A percentile compares a stretch with the other conserved stretches of the same genome.
These are phyloP conservation scores for Tulasnella calospora DNA, from an alignment of 768 basidiomycete genomes.

Conservation along the genomic window DNA sequence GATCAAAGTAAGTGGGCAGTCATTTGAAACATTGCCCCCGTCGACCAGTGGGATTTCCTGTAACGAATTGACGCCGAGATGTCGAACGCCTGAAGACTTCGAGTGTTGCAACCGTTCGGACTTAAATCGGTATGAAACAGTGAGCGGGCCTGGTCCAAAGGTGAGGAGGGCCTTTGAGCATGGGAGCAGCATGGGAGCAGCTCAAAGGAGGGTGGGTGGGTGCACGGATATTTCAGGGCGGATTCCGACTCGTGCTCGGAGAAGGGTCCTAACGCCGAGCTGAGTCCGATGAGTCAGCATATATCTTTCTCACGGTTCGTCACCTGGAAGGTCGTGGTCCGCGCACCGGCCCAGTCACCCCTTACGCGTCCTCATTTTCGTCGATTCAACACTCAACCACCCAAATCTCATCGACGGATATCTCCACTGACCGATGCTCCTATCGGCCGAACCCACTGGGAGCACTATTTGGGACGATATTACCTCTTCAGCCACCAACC, in stretches of 20 bases:
- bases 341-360: slow-evolving; percentile 6
- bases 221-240: background rate
- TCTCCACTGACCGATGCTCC: background rate
- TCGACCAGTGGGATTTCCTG: background rate
- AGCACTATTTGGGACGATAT: background rate
- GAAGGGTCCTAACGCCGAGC: background rate
- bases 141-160: background rate
- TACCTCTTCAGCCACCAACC: background rate
- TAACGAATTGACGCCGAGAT: background rate
- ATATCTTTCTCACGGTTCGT: background rate
- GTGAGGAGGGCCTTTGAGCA: background rate
- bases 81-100: background rate
- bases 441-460: slow-evolving; percentile 1
- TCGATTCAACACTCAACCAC: background rate
- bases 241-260: background rate
- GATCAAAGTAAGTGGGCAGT: background rate
- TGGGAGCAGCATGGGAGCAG: background rate
- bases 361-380: slow-evolving; percentile 8
- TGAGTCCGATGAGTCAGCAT: background rate
- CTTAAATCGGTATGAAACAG: background rate
- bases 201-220: background rate
- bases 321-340: background rate
- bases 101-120: background rate
- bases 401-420: background rate
- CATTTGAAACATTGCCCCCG: no score